A percentile compares a stretch with the other conserved stretches of the same genome.
phyloP scores from a whole-genome alignment of 176 grass and related monocot species.

The Elaeis guineensis region DNA sequence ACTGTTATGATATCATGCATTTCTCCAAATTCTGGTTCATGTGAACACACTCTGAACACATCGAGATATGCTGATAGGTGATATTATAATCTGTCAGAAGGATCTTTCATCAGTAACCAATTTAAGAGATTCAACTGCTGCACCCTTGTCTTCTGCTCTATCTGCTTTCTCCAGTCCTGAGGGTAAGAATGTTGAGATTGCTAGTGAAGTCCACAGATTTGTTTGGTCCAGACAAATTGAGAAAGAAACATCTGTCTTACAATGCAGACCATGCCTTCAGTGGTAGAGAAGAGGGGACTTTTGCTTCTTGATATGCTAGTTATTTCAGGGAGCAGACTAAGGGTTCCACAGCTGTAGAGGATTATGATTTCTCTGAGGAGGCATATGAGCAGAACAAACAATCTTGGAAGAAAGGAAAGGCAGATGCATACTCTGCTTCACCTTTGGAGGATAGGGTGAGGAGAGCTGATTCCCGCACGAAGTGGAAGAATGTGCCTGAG shows the following conservation, averaged over 20 bases:
- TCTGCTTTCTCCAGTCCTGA: constrained; percentile 6
- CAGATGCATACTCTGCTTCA: constrained; percentile 6
- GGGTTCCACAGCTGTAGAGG: constrained; percentile 1
- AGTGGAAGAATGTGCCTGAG: constrained; percentile 23
- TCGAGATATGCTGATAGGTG: too few species aligned
- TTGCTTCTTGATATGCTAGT: constrained; percentile 3
- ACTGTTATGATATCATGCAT: too few species aligned
- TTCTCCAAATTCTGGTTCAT: too few species aligned
- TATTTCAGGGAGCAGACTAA: constrained; percentile 3
- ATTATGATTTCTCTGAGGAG: constrained; percentile 19
- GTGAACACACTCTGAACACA: too few species aligned
- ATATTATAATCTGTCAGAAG: constrained; percentile 14
- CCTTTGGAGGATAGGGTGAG: constrained; percentile 18
- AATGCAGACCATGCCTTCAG: constrained; percentile 1
- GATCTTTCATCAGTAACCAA: constrained; percentile 31
- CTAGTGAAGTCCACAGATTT: constrained; percentile 8
- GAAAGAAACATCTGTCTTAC: constrained; percentile 11
- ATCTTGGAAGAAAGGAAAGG: constrained; percentile 12
- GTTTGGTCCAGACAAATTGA: constrained; percentile 24
- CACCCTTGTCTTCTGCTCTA: constrained; percentile 8
- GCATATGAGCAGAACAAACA: constrained; percentile 7
- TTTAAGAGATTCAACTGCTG: constrained; percentile 43
- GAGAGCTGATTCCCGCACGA: constrained; percentile 16
- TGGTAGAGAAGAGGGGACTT: constrained; percentile 22
- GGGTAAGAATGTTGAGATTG: constrained; percentile 16